Base-by-base conservation (phyloP, 2,329 filamentous ascomycete species). In the Fusarium austroafricanum region DNA sequence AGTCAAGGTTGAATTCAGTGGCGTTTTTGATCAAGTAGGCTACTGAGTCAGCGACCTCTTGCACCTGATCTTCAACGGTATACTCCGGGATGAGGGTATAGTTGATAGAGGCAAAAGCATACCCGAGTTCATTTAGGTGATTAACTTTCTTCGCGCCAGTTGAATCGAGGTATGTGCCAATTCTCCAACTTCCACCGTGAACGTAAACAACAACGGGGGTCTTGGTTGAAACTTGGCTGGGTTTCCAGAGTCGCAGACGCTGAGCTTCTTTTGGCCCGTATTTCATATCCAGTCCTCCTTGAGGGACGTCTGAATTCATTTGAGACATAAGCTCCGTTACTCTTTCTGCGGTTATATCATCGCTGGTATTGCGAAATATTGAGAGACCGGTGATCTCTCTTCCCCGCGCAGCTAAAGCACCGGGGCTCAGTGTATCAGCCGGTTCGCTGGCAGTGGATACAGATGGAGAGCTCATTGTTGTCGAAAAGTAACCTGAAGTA, bases 81-180 rank as follows among this genome's bases (percentile, higher is more conserved):
- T 54, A 10, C 4, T 9, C 9, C 0, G 56, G 58, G 2, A 61
- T 61, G 0, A 61, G 55, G 3, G 58, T 45, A 11, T 46, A 61
- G 6, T 61, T 58, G 10, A 61, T 23, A 0, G 58, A 61, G 0
- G 56, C 56, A 14, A 61, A 61, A 2, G 46, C 39, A 2, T 55
- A 61, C 0, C 58, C 56, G 2, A 61, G 28, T 1, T 28, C 17
- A 5, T 39, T 46, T 11, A 61, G 7, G 23, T 61, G 33, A 4
- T 10, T 26, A 28, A 61, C 56, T 37, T 61, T 61, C 5, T 38
- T 23, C 6, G 56, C 46, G 0, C 58, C 58, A 6, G 40, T 23
- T 5, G 58, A 61, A 5, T 61, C 56, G 10, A 61, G 56, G 15
- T 61, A 61, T 1, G 40, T 55, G 0, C 58, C 58, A 3, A 61